A percentile compares a stretch with the other conserved stretches of the same genome.
Conservation (phyloP, 2,329 filamentous ascomycete genomes). For the Canariomyces notabilis region DNA sequence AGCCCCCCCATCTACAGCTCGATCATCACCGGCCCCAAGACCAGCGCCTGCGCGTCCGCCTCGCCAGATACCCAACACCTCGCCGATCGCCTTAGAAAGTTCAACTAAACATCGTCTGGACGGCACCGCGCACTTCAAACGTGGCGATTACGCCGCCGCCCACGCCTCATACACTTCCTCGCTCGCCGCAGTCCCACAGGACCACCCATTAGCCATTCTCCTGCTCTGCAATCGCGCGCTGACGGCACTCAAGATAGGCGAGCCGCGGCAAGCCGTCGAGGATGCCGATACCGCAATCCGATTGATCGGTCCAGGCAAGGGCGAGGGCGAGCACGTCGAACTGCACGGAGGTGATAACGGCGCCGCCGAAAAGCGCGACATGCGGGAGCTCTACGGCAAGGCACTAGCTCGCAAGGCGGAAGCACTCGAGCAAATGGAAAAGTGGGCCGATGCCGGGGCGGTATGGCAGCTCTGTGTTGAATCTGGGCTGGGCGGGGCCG, state of each 20-base stretch:
- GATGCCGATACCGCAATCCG: slow-evolving; percentile 78
- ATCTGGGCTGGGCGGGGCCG: slow-evolving; percentile 76
- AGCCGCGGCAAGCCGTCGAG: slow-evolving; percentile 77
- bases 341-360: slow-evolving; percentile 52
- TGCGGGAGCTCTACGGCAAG: slow-evolving; percentile 92
- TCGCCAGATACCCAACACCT: slow-evolving; percentile 61
- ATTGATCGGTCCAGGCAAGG: slow-evolving; percentile 73
- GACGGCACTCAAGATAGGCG: slow-evolving; percentile 85
- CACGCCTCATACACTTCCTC: slow-evolving; percentile 78
- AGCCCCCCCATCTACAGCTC: slow-evolving; percentile 29
- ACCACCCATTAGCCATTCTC: slow-evolving; percentile 81
- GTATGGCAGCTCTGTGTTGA: slow-evolving; percentile 83
- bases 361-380: slow-evolving; percentile 64
- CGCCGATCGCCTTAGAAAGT: slow-evolving; percentile 62
- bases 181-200: slow-evolving; percentile 65
- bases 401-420: slow-evolving; percentile 92
- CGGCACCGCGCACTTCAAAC: slow-evolving; percentile 86
- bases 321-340: slow-evolving; percentile 74
- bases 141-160: slow-evolving; percentile 84
- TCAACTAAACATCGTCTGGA: slow-evolving; percentile 74
- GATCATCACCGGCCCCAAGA: slow-evolving; percentile 34
- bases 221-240: slow-evolving; percentile 87
- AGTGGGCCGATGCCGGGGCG: slow-evolving; percentile 75
- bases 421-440: slow-evolving; percentile 90
- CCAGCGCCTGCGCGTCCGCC: slow-evolving; percentile 37